A percentile compares a stretch with the other conserved stretches of the same genome.
phyloP scores from a whole-genome alignment of 257 asterid species.

The Capsicum rhomboideum region DNA sequence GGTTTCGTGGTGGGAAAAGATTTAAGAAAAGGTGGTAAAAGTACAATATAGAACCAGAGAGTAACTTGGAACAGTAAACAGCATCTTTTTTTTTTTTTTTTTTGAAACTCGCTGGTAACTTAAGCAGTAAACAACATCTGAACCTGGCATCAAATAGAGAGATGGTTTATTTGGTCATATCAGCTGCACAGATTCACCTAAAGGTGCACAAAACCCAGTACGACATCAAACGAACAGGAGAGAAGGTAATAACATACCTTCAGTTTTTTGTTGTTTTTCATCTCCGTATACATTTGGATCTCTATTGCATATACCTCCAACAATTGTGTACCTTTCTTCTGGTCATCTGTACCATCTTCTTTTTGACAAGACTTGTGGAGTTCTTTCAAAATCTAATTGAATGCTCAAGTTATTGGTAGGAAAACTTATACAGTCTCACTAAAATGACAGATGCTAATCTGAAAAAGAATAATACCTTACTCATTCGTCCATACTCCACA shows the following conservation, averaged over 20 bases:
- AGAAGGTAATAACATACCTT: conserved; percentile 40
- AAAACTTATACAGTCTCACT: neutral
- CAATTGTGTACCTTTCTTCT: conserved; percentile 94
- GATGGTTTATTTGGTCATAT: neutral
- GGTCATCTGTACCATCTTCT: conserved; percentile 97
- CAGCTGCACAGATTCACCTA: neutral
- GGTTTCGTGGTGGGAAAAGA: neutral
- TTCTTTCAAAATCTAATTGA: conserved; percentile 79
- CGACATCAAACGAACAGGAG: neutral
- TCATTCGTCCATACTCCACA: conserved; percentile 93
- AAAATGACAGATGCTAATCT: neutral
- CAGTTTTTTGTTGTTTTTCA: conserved; percentile 91
- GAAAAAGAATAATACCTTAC: conserved; percentile 44
- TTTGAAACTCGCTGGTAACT: too few relatives aligned
- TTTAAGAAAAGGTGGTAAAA: neutral
- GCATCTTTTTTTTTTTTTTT: neutral
- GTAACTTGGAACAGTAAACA: neutral
- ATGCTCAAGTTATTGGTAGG: neutral
- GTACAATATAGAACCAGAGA: neutral
- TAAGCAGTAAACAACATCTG: neutral
- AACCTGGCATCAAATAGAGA: neutral
- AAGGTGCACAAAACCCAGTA: neutral
- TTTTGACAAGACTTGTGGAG: conserved; percentile 96
- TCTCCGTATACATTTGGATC: conserved; percentile 97
- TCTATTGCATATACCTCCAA: conserved; percentile 98